Evolutionary conservation across 140 eudicot genomes (phyloP).

Genomic region (Senecio squalidus): DNA sequence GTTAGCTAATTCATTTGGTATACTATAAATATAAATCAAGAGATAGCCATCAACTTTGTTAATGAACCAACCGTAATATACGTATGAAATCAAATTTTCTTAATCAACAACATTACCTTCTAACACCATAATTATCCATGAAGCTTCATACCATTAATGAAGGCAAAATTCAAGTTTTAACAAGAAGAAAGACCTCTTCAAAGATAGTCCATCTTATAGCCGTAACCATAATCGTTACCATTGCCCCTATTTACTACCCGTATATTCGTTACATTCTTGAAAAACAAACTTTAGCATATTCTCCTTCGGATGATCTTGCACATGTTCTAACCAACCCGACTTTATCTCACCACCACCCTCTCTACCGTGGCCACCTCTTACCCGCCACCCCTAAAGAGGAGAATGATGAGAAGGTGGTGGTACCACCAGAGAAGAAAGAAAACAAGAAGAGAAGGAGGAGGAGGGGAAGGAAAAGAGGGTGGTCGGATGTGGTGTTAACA

Average conservation of each 20-base stretch:
- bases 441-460: background rate
- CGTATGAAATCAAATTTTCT: slow-evolving; percentile 15
- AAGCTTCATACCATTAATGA: slow-evolving; percentile 43
- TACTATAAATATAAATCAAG: slow-evolving; percentile 30
- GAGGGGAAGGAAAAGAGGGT: background rate
- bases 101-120: background rate
- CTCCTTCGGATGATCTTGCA: slow-evolving; percentile 4
- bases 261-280: slow-evolving; percentile 26
- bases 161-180: slow-evolving; percentile 20
- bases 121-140: slow-evolving; percentile 29
- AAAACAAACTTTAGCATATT: slow-evolving; percentile 11
- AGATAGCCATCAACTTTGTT: slow-evolving; percentile 35
- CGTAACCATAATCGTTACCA: slow-evolving; percentile 35
- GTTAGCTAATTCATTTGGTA: background rate
- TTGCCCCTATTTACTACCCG: slow-evolving; percentile 42
- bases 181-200: slow-evolving; percentile 34
- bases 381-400: slow-evolving; percentile 12
- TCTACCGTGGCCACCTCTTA: slow-evolving; percentile 27
- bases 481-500: slow-evolving; percentile 12
- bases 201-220: slow-evolving; percentile 40
- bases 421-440: background rate
- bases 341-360: slow-evolving; percentile 27
- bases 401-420: slow-evolving; percentile 14
- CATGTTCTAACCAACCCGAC: slow-evolving; percentile 22
- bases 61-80: slow-evolving; percentile 28